Evolutionary conservation across 306 rosid species (phyloP).

Genomic region (Pyrus communis): DNA sequence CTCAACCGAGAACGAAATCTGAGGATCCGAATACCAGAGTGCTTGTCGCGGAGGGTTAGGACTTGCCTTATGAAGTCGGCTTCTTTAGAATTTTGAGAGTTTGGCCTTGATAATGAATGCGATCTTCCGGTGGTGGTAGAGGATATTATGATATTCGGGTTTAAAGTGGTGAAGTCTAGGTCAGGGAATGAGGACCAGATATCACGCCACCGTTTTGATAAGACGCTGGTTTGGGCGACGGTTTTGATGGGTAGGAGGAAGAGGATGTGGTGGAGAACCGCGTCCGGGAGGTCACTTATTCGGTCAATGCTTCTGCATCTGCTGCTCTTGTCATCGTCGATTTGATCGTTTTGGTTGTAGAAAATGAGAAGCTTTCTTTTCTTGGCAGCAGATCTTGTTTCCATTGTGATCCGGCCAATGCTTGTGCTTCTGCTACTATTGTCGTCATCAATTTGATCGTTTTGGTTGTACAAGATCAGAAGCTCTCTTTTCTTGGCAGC

Average conservation of each 20-base stretch:
- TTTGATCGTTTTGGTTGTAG: slow-evolving; percentile 8
- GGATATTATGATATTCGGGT: not conserved
- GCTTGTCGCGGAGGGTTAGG: slow-evolving; percentile 36
- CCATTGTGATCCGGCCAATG: slow-evolving; percentile 43
- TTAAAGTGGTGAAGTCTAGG: slow-evolving; percentile 60
- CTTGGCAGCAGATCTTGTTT: slow-evolving; percentile 49
- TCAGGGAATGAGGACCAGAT: slow-evolving; percentile 76
- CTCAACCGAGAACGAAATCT: slow-evolving; percentile 45
- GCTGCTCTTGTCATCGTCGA: not conserved
- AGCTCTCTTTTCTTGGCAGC: slow-evolving; percentile 10
- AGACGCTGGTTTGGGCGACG: slow-evolving; percentile 50
- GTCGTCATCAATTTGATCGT: not conserved
- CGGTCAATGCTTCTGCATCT: slow-evolving; percentile 23
- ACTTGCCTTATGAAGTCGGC: slow-evolving; percentile 45
- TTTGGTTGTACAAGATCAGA: slow-evolving; percentile 17
- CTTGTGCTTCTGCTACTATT: not conserved
- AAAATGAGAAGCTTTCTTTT: not conserved
- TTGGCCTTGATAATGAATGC: not conserved
- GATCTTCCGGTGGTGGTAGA: too few species aligned
- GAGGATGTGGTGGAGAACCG: slow-evolving; percentile 51
- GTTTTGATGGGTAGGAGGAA: slow-evolving; percentile 56
- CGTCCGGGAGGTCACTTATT: slow-evolving; percentile 75
- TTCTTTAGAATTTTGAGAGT: slow-evolving; percentile 2
- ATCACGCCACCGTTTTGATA: slow-evolving; percentile 55
- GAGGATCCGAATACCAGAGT: slow-evolving; percentile 48